Percentiles rank a stretch among this genome's conserved stretches.
Conservation (phyloP, 768 basidiomycete species). For the Boletus sp. region DNA sequence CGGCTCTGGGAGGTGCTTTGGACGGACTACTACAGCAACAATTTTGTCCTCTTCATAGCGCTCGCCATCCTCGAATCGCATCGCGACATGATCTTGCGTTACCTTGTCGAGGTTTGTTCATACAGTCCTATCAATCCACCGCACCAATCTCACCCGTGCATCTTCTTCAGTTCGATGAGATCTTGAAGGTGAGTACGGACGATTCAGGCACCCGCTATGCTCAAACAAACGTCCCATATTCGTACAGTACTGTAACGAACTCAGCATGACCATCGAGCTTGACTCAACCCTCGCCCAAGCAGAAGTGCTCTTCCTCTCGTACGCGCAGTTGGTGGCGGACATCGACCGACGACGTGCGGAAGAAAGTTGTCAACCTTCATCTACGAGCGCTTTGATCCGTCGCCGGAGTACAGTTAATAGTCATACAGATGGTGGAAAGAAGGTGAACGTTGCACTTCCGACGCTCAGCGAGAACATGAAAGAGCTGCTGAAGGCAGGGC, state of each 20-base stretch:
- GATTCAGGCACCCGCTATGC: neutral
- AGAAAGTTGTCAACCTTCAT: slow-evolving; percentile 28
- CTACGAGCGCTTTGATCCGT: slow-evolving; percentile 32
- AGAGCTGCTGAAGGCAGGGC: slow-evolving; percentile 52
- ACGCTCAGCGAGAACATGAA: slow-evolving; percentile 62
- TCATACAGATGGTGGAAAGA: slow-evolving; percentile 10
- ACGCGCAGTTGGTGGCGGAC: slow-evolving; percentile 83
- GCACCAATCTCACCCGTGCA: slow-evolving; percentile 3
- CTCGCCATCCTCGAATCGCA: slow-evolving; percentile 94
- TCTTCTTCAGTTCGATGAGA: slow-evolving; percentile 57
- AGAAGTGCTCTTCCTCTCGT: slow-evolving; percentile 93
- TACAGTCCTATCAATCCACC: neutral
- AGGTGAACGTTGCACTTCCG: slow-evolving; percentile 40
- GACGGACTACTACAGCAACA: slow-evolving; percentile 86
- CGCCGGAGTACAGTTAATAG: slow-evolving; percentile 24
- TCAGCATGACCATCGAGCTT: slow-evolving; percentile 97
- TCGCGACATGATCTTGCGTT: slow-evolving; percentile 91
- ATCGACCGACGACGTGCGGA: slow-evolving; percentile 80
- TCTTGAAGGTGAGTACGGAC: slow-evolving; percentile 26
- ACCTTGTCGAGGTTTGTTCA: slow-evolving; percentile 80
- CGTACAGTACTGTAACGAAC: slow-evolving; percentile 83
- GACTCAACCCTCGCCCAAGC: slow-evolving; percentile 94
- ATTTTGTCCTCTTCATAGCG: slow-evolving; percentile 92
- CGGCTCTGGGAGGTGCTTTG: slow-evolving; percentile 92
- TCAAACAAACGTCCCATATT: slow-evolving; percentile 2